Evolutionary conservation across 2,329 filamentous ascomycete genomes (phyloP), one percentile per base, ranked within the genome.

Genomic region (Pyrenophora seminiperda): DNA sequence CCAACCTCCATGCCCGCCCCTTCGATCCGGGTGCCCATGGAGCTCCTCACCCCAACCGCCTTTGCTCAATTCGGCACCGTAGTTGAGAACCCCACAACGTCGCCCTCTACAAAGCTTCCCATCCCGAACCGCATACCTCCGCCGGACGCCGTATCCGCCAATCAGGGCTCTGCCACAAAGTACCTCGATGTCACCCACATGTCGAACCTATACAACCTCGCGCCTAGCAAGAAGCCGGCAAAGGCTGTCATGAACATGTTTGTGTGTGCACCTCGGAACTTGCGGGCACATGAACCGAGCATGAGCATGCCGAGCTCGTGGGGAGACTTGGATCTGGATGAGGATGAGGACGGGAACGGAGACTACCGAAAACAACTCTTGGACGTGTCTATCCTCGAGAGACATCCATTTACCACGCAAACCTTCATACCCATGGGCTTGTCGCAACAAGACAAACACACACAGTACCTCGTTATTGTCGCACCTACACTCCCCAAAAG

Each of bases 361-460:
- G 48, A 65, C 31, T 43, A 33, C 7, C 50, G 66, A 17, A 58
- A 61, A 36, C 58, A 68, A 32, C 53, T 81, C 3, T 89, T 96
- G 68, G 78, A 82, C 37, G 81, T 97, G 45, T 75, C 76, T 15
- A 83, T 96, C 49, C 83, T 97, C 22, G 94, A 99, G 73, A 82
- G 94, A 31, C 94, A 99, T 73, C 93, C 94, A 0, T 97, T 86
- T 74, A 97, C 94, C 1, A 90, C 90, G 1, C 94, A 99, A 76
- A 96, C 91, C 0, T 97, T 99, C 73, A 82, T 90, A 34, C 94
- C 94, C 0, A 77, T 97, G 41, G 83, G 83, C 29, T 63, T 86
- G 20, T 77, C 74, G 1, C 62, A 75, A 9, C 75, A 76, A n/a
- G 75, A 79, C 44, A 60, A 59, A 45, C 64, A 72, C 44, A 77